Evolutionary conservation across 805 yeast species (phyloP), one percentile per base, ranked within the genome.

Genomic region (Saturnispora galanensis): DNA sequence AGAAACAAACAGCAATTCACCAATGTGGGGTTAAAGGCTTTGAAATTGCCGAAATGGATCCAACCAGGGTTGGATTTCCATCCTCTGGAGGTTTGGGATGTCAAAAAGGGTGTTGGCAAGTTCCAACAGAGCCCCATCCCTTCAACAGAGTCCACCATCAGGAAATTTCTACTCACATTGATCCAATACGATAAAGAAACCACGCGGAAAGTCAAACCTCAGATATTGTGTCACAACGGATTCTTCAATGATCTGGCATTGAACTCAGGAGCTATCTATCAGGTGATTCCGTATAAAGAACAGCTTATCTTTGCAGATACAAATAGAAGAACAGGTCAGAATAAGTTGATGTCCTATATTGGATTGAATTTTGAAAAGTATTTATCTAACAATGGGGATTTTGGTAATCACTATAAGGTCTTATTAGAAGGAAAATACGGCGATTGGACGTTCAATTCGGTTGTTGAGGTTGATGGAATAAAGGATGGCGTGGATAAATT

Each of bases 321-420:
- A 3, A n/a, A 29, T 3, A 43, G 47, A n/a, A 38, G 56, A 10
- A 16, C 10, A 11, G 28, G 31, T 11, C 47, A 51, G 12, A 21
- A 42, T 18, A 18, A 17, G 34, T 26, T 41, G 13, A 30, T 40
- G 16, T 33, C 51, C 17, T 52, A 45, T 36, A 50, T 51, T 21
- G 54, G 54, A 9, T 11, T 44, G 13, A 46, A 48, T 21, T 50
- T 52, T 38, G 54, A 51, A 31, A 35, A 45, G 11, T 12, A 48
- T 35, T 21, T 50, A 9, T 39, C 40, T 32, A 12, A 36, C 10
- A 28, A 31, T 28, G 33, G 28, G 15, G 40, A 47, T 18, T 8
- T 53, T 13, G 31, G 35, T 37, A n/a, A 28, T 10, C 53, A 50
- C 35, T 43, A 29, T n/a, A 50, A 49, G 36, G 9, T 34, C 11